Evolutionary conservation across 805 yeast genomes (phyloP).

Genomic region (Lipomyces chichibuensis): DNA sequence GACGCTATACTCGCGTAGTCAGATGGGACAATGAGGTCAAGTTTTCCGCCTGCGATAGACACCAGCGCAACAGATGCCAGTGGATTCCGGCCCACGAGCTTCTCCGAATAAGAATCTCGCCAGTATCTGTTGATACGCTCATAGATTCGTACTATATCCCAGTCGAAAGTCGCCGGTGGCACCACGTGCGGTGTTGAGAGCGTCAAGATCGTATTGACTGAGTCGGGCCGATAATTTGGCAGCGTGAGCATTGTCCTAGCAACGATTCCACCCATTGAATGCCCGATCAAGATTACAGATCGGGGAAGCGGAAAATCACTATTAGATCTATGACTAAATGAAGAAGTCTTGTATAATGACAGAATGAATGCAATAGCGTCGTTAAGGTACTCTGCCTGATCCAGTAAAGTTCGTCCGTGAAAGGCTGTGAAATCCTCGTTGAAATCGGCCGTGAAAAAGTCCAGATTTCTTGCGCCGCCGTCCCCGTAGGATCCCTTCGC

Average conservation of each 20-base stretch:
- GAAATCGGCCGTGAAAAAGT: constrained; percentile 90
- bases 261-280: constrained; percentile 98
- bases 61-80: constrained; percentile 65
- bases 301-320: constrained; percentile 47
- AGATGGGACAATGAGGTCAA: constrained; percentile 81
- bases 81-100: constrained; percentile 50
- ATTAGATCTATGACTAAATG: constrained; percentile 39
- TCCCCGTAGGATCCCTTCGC: constrained; percentile 34
- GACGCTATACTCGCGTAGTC: constrained; percentile 81
- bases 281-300: constrained; percentile 81
- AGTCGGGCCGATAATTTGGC: constrained; percentile 68
- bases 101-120: constrained; percentile 59
- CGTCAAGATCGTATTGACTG: constrained; percentile 83
- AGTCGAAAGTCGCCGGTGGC: constrained; percentile 91
- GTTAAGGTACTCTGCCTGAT: constrained; percentile 90
- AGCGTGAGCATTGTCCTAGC: constrained; percentile 81
- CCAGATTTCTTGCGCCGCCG: constrained; percentile 56
- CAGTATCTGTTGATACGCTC: constrained; percentile 77
- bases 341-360: constrained; percentile 55
- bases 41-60: constrained; percentile 86
- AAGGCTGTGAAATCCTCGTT: constrained; percentile 96
- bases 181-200: constrained; percentile 90
- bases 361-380: constrained; percentile 83
- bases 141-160: constrained; percentile 77
- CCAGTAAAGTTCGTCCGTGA: constrained; percentile 90